Evolutionary conservation across 371 early-diverging fungal species (phyloP).

Genomic region (Rhizomucor pusillus): DNA sequence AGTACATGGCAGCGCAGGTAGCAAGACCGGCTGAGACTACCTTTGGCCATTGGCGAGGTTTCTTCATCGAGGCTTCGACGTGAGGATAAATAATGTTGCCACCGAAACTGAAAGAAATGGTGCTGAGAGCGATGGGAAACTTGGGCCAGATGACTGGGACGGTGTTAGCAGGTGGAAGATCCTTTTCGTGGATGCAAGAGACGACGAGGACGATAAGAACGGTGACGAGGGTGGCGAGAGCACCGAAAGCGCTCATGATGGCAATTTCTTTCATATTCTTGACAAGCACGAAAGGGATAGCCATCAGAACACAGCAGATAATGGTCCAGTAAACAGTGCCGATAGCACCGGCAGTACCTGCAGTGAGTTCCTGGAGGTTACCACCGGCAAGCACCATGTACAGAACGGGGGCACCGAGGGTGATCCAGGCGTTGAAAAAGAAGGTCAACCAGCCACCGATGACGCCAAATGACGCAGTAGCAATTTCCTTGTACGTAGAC

Average conservation of each 20-base stretch:
- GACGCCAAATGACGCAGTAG: slow-evolving; percentile 30
- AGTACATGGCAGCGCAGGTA: slow-evolving; percentile 74
- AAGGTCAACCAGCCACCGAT: slow-evolving; percentile 41
- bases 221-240: slow-evolving; percentile 60
- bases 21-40: slow-evolving; percentile 66
- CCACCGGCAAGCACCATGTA: slow-evolving; percentile 56
- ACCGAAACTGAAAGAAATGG: slow-evolving; percentile 78
- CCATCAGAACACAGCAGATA: slow-evolving; percentile 54
- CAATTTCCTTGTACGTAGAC: slow-evolving; percentile 36
- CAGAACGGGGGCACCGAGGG: slow-evolving; percentile 51
- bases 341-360: slow-evolving; percentile 37
- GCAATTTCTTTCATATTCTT: slow-evolving; percentile 63
- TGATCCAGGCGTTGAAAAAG: slow-evolving; percentile 60
- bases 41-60: slow-evolving; percentile 71
- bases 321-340: slow-evolving; percentile 58
- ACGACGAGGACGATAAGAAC: slow-evolving; percentile 50
- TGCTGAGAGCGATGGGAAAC: slow-evolving; percentile 57
- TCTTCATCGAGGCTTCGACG: slow-evolving; percentile 80
- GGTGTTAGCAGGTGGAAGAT: slow-evolving; percentile 27
- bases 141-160: slow-evolving; percentile 49
- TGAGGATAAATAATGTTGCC: slow-evolving; percentile 85
- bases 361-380: slow-evolving; percentile 49
- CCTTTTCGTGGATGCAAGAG: slow-evolving; percentile 32
- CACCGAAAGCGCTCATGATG: slow-evolving; percentile 61
- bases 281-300: slow-evolving; percentile 54